A percentile compares a stretch with the other conserved stretches of the same genome.
phyloP scores from a whole-genome alignment of 2,329 filamentous ascomycete genomes.

The Fusarium heterosporum region DNA sequence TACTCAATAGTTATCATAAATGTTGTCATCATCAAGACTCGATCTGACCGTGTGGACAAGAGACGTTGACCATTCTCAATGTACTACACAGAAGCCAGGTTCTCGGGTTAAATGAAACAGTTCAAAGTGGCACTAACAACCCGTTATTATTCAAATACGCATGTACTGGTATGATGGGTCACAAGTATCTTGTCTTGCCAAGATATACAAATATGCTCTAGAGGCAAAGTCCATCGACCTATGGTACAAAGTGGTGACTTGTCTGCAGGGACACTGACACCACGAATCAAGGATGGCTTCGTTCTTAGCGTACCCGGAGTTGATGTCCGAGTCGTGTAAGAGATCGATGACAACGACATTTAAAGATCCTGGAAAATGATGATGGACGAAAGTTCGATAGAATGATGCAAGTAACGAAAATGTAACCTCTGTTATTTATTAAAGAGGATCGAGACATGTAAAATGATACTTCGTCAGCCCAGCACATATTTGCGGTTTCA shows the following conservation, averaged over 20 bases:
- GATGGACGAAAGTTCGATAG: neutral
- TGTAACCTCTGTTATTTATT: no score
- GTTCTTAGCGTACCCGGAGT: constrained; percentile 16
- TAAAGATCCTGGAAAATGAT: neutral
- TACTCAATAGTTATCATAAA: neutral
- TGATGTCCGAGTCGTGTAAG: constrained; percentile 11
- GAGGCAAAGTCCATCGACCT: neutral
- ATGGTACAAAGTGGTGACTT: constrained; percentile 6
- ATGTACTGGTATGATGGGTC: neutral
- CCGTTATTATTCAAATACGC: neutral
- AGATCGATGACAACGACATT: constrained; percentile 35
- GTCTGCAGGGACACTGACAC: constrained; percentile 5
- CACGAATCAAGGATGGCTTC: constrained; percentile 7
- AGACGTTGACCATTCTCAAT: neutral
- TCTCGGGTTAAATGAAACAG: neutral
- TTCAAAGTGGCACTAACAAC: neutral
- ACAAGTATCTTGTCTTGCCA: constrained; percentile 4
- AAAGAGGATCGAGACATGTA: no score
- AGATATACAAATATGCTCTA: neutral
- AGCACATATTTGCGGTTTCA: no score
- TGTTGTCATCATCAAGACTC: neutral
- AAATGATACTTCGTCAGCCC: no score
- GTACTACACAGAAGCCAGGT: constrained; percentile 1
- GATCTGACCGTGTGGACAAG: neutral
- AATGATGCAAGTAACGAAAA: neutral